Percentiles rank a stretch among this genome's conserved stretches.
Conservation (phyloP, 2,329 filamentous ascomycete species). For the Stylonectria norvegica region DNA sequence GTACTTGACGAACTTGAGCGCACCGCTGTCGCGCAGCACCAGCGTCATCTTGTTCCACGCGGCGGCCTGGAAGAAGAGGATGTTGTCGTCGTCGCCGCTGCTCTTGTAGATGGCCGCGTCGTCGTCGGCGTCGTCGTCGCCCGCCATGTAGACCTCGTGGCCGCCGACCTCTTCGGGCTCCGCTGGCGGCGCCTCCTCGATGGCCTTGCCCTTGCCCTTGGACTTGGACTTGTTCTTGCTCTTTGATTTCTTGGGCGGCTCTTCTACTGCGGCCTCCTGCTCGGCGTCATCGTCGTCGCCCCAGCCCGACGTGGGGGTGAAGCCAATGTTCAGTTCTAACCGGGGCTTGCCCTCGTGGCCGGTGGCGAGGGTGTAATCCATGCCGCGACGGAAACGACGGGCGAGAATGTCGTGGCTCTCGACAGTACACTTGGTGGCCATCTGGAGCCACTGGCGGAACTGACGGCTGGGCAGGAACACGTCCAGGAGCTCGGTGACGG, state of each 20-base stretch:
- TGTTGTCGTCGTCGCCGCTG: slow-evolving; percentile 70
- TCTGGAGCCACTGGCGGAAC: slow-evolving; percentile 85
- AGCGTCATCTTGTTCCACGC: slow-evolving; percentile 90
- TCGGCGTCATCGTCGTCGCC: slow-evolving; percentile 61
- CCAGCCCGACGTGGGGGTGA: slow-evolving; percentile 86
- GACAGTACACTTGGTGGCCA: slow-evolving; percentile 73
- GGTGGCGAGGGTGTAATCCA: slow-evolving; percentile 91
- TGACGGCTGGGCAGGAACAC: slow-evolving; percentile 77
- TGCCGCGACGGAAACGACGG: slow-evolving; percentile 78
- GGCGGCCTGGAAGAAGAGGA: slow-evolving; percentile 60
- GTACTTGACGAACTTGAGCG: slow-evolving; percentile 94
- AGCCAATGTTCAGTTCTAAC: slow-evolving; percentile 80
- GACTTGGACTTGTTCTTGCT: slow-evolving; percentile 30
- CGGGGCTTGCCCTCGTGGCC: slow-evolving; percentile 74
- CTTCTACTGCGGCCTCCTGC: slow-evolving; percentile 38
- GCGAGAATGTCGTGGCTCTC: slow-evolving; percentile 75
- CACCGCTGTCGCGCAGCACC: slow-evolving; percentile 81
- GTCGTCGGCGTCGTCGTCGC: slow-evolving; percentile 65
- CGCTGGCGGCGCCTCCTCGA: slow-evolving; percentile 23
- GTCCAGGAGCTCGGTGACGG: slow-evolving; percentile 75
- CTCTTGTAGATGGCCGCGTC: slow-evolving; percentile 89
- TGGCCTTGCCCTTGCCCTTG: slow-evolving; percentile 27
- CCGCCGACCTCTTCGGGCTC: slow-evolving; percentile 62
- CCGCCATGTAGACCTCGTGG: slow-evolving; percentile 91
- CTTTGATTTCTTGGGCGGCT: slow-evolving; percentile 29